phyloP scores from a whole-genome alignment of 306 rosid species.

The Inga leiocalycina region DNA sequence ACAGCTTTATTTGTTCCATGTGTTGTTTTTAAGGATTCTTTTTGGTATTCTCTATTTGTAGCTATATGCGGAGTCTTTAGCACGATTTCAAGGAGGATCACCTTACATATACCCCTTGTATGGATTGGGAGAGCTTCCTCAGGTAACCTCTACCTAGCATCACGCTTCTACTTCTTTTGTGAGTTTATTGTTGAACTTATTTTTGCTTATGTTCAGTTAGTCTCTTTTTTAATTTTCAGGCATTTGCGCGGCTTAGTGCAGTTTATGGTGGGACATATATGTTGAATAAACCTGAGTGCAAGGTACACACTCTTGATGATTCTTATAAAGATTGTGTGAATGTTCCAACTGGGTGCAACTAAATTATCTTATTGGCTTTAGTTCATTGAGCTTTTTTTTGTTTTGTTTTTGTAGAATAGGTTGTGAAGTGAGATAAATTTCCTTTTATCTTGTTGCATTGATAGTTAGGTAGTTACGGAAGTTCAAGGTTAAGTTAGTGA shows the following conservation, averaged over 20 bases:
- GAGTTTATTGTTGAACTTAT: slow-evolving; percentile 9
- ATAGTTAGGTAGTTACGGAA: neutral
- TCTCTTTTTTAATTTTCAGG: slow-evolving; percentile 47
- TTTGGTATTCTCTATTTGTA: slow-evolving; percentile 37
- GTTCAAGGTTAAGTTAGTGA: neutral
- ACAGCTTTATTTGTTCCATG: slow-evolving; percentile 25
- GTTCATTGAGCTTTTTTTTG: slow-evolving; percentile 17
- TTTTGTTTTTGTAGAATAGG: neutral
- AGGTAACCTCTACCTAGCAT: slow-evolving; percentile 49
- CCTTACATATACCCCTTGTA: slow-evolving; percentile 97
- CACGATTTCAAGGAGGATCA: slow-evolving; percentile 98
- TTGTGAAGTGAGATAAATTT: neutral
- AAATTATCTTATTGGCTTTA: neutral
- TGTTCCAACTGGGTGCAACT: neutral
- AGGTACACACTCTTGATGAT: slow-evolving; percentile 50
- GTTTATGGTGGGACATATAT: slow-evolving; percentile 98
- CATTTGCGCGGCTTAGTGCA: slow-evolving; percentile 98
- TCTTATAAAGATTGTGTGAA: neutral
- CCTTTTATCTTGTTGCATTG: neutral
- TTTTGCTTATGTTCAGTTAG: slow-evolving; percentile 10
- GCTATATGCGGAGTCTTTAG: slow-evolving; percentile 93
- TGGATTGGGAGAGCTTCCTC: slow-evolving; percentile 99
- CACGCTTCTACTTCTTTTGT: slow-evolving; percentile 7
- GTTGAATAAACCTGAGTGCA: slow-evolving; percentile 98
- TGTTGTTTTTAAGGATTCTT: slow-evolving; percentile 25